Evolutionary conservation across 2,329 filamentous ascomycete species (phyloP).

Genomic region (Ophiostoma quercus): DNA sequence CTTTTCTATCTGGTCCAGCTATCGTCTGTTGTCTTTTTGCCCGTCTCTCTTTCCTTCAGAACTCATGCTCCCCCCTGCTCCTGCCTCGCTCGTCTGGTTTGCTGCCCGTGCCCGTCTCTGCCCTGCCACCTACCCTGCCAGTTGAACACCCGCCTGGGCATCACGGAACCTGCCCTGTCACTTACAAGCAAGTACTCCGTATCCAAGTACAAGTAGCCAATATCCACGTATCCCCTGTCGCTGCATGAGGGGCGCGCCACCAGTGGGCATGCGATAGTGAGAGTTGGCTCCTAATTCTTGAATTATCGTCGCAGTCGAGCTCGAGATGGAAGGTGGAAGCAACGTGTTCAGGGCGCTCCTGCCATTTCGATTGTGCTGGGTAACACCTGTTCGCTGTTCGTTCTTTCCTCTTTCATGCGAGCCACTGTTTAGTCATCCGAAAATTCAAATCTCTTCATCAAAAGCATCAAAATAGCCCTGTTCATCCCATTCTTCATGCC

Average conservation of each 20-base stretch:
- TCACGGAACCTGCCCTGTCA: not conserved
- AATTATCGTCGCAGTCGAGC: not conserved
- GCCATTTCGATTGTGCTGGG: not conserved
- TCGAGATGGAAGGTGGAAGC: not conserved
- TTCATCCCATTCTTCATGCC: not conserved
- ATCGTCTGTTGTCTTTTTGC: constrained; percentile 1
- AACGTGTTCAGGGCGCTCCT: not conserved
- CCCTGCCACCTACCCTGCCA: constrained; percentile 1
- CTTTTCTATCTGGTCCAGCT: not conserved
- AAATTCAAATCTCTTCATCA: not conserved
- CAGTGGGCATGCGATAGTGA: not conserved
- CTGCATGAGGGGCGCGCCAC: constrained; percentile 4
- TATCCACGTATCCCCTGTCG: constrained; percentile 2
- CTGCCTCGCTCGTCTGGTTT: not conserved
- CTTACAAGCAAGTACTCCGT: not conserved
- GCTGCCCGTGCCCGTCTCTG: constrained; percentile 1
- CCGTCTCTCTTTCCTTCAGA: not conserved
- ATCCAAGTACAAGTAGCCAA: not conserved
- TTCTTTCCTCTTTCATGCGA: not conserved
- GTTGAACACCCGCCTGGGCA: constrained; percentile 1
- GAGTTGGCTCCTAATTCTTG: not conserved
- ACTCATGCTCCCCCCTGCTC: not conserved
- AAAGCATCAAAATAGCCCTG: not conserved
- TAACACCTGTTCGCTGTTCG: not conserved
- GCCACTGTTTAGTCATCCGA: not conserved